Conservation (phyloP, 1,284 basidiomycete genomes). For the Ustilago curta region DNA sequence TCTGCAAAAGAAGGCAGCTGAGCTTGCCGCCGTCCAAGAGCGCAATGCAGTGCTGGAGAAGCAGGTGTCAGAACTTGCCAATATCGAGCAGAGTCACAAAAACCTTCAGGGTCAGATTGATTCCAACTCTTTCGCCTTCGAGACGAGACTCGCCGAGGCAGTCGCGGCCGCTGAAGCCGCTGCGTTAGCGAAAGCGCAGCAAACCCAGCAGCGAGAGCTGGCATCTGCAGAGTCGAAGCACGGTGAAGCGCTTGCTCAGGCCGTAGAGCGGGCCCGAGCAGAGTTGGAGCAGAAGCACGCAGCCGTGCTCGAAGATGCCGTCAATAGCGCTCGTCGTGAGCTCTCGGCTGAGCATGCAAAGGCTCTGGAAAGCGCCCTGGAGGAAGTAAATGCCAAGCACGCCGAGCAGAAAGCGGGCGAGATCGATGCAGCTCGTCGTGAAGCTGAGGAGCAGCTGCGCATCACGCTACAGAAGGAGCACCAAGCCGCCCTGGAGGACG, state of each 20-base stretch:
- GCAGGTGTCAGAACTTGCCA: conserved; percentile 6
- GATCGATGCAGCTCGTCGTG: conserved; percentile 27
- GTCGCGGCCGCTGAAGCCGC: conserved; percentile 50
- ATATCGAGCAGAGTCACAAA: conserved; percentile 16
- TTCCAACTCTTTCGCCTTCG: conserved; percentile 21
- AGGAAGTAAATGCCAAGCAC: conserved; percentile 30
- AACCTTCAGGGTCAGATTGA: conserved; percentile 25
- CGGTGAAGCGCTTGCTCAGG: conserved; percentile 20
- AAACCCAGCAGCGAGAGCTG: conserved; percentile 16
- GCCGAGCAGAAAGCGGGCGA: conserved; percentile 26
- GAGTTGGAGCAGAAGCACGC: conserved; percentile 42
- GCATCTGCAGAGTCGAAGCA: conserved; percentile 15
- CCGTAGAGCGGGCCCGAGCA: conserved; percentile 23
- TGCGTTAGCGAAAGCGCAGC: conserved; percentile 27
- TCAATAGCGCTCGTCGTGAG: conserved; percentile 37
- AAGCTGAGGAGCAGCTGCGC: conserved; percentile 39
- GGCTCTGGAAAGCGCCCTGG: conserved; percentile 29
- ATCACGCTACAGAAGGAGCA: conserved; percentile 26
- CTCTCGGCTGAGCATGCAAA: conserved; percentile 34
- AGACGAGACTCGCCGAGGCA: conserved; percentile 39
- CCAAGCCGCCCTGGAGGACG: conserved; percentile 22
- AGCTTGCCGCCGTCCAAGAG: conserved; percentile 9
- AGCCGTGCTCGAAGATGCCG: conserved; percentile 38
- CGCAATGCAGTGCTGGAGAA: conserved; percentile 25
- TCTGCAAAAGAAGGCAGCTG: conserved; percentile 19